Evolutionary conservation across 2,329 filamentous ascomycete genomes (phyloP), one percentile per base, ranked within the genome.

Genomic region (Stachybotrys chartarum): DNA sequence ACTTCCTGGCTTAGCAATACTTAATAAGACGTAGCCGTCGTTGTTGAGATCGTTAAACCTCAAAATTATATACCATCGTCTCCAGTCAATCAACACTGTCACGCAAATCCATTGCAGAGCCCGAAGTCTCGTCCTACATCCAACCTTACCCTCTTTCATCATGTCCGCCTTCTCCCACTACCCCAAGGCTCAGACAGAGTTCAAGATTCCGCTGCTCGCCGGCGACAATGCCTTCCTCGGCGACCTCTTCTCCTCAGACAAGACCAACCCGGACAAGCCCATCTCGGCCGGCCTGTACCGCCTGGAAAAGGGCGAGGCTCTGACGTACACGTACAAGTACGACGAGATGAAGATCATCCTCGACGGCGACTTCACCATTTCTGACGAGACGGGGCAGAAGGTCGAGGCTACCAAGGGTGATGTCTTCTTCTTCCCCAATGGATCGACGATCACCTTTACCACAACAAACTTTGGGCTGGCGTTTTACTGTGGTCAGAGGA

Each of bases 301-400:
- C 12, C 75, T 88, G 11, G 83, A 87, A 63, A 85, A 86, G 61
- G 85, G 85, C 62, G 83, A 83, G 4, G 82, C 84, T 1, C 77
- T 89, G 17, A 82, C 84, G 8, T 88, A 88, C 73, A 82, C 78
- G 35, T 88, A 88, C 70, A 83, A 76, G 46, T 88, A 88, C 70
- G 80, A 88, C 64, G 86, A 88, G 74, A 86, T 87, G 81, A 88
- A 88, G 75, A 86, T 88, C 65, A 85, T 89, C 59, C 70, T 88
- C 10, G 85, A 88, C 62, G 86, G 85, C 14, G 77, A 81, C 60
- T 87, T 84, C 64, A 79, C 83, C 58, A 86, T 88, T 63, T 75
- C 74, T 32, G 85, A 88, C 60, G 80, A 80, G 66, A 81, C 81
- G 1, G 85, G 84, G 44, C 72, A 77, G 60, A 79, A 78, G 60